Conservation (phyloP, 2,329 filamentous ascomycete species). For the Botrytis medusae region DNA sequence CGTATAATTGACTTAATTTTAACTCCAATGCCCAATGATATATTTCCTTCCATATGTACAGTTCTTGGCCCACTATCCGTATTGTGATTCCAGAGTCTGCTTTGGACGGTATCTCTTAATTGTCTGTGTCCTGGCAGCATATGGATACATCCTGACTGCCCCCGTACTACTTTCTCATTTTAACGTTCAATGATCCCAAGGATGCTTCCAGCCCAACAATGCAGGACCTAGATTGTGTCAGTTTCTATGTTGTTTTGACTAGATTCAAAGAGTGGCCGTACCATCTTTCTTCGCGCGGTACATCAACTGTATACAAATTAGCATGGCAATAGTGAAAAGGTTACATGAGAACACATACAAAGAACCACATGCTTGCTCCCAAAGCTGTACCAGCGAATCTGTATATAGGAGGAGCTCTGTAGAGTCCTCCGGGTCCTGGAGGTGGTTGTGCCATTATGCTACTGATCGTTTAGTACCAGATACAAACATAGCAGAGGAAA, state of each 20-base stretch:
- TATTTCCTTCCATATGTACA: constrained; percentile 26
- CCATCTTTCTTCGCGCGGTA: constrained; percentile 97
- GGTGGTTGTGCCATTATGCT: constrained; percentile 52
- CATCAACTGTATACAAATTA: constrained; percentile 66
- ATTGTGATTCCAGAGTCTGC: constrained; percentile 1
- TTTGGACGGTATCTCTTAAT: background rate
- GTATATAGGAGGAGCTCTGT: constrained; percentile 64
- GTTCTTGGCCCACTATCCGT: constrained; percentile 7
- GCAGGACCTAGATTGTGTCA: constrained; percentile 57
- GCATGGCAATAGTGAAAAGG: background rate
- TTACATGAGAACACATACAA: constrained; percentile 59
- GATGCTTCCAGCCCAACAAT: constrained; percentile 90
- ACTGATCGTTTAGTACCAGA: constrained; percentile 25
- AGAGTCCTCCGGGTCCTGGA: constrained; percentile 48
- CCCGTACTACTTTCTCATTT: background rate
- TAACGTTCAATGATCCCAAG: constrained; percentile 79
- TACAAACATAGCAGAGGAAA: background rate
- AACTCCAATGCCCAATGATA: constrained; percentile 24
- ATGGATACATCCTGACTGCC: background rate
- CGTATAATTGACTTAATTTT: constrained; percentile 14
- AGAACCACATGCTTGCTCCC: constrained; percentile 99
- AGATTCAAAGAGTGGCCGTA: constrained; percentile 37
- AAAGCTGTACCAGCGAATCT: constrained; percentile 82
- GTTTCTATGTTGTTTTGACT: constrained; percentile 6
- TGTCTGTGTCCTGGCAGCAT: background rate